Percentiles rank a stretch among this genome's conserved stretches.
Conservation (phyloP, 768 basidiomycete genomes). For the Lentinula detonsa region DNA sequence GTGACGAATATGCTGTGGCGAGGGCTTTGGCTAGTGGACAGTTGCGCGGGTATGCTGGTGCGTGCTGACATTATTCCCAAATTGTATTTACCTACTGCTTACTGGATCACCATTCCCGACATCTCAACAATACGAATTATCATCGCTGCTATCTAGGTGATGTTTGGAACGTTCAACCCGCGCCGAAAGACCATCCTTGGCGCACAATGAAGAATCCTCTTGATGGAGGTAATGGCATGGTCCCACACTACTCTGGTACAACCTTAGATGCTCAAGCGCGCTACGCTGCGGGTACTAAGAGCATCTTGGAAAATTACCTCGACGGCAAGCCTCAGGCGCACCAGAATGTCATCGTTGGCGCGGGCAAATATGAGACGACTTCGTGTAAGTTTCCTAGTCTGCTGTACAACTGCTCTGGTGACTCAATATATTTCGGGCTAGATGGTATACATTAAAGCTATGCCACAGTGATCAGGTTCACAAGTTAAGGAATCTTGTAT, state of each 20-base stretch:
- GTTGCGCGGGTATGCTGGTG: constrained; percentile 51
- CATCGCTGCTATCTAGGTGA: constrained; percentile 34
- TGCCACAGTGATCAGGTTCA: too few species aligned
- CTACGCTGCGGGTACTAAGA: constrained; percentile 69
- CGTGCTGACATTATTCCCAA: neutral
- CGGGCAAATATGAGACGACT: neutral
- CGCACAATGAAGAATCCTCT: constrained; percentile 75
- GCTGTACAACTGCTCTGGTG: neutral
- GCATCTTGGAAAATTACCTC: constrained; percentile 70
- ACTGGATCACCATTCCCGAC: neutral
- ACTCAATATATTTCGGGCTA: neutral
- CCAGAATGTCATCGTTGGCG: constrained; percentile 74
- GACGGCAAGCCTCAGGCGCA: constrained; percentile 60
- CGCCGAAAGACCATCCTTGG: constrained; percentile 84
- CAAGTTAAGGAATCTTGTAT: too few species aligned
- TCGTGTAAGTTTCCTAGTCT: constrained; percentile 29
- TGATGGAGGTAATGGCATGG: constrained; percentile 86
- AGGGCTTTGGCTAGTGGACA: constrained; percentile 73
- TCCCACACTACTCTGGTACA: constrained; percentile 83
- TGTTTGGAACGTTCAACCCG: constrained; percentile 87
- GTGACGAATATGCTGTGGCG: constrained; percentile 75
- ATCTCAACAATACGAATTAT: too few species aligned
- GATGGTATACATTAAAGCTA: neutral
- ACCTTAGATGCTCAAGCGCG: constrained; percentile 87
- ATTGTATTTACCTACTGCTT: neutral